Evolutionary conservation across 768 basidiomycete species (phyloP), one percentile per base, ranked within the genome.

Genomic region (Boletus insuetus): DNA sequence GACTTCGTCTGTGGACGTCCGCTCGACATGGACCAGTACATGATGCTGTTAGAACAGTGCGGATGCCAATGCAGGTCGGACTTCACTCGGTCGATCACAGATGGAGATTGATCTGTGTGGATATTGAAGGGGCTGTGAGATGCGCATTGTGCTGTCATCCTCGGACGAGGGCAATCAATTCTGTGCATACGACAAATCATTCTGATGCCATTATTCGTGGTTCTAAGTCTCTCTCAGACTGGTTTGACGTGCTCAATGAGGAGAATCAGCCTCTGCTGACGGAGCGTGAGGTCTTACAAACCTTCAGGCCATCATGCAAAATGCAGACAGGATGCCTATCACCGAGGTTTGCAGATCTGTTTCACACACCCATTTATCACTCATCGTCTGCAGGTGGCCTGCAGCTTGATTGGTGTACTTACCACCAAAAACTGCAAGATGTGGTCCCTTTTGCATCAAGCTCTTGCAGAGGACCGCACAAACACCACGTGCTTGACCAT

Each of bases 11-110:
- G 94, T 14, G 90, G 88, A 5, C 79, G 71, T 11, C 83, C 88
- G 7, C 84, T 98, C 51, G 92, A 94, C 69, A 97, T 97, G 95
- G 89, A 90, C 56, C 96, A 98, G 67, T 98, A 95, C 68, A 82
- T 81, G 13, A 76, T 94, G 29, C 75, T 98, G 14, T 98, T 98
- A 94, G 92, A 20, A 93, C 92, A 0, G 85, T 93, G 5, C 78
- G 96, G 51, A 91, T 98, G 58, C 96, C 96, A n/a, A 97, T 94
- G 7, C 82, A 87, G 69, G 91, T 91, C n/a, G n/a, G n/a, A 56
- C 54, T 38, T 5, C 34, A 49, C 32, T 52, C 14, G n/a, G 54
- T 19, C 20, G 17, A n/a, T 47, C 35, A 32, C 10, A 1, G 2
- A 24, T 19, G 51, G 16, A 26, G 8, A 39, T 45, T 46, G 32